Base-by-base conservation (phyloP, 257 asterid genomes). In the Solanum habrochaites region DNA sequence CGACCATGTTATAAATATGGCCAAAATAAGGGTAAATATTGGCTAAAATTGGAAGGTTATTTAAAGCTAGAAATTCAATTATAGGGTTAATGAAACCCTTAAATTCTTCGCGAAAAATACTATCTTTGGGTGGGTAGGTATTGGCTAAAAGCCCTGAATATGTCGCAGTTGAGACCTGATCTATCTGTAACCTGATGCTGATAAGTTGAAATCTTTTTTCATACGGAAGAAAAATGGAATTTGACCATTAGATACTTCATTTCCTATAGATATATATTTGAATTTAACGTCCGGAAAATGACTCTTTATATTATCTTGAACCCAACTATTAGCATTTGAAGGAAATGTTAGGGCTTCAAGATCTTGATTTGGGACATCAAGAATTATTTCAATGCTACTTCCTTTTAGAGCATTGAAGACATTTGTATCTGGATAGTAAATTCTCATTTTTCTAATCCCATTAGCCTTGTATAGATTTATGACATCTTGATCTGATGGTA, bases 1-100 rank as follows among this genome's bases (percentile, higher is more conserved):
- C 3, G 0, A 1, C 31, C 0, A 89, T 29, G 27, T 82, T 43
- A 0, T 77, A 69, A 2, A 83, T 35, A 15, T 87, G 87, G 0
- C 87, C 94, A 7, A 90, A 88, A 42, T 92, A 94, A 10, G 95
- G 95, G 88, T 93, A 93, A 20, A 90, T 5, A 70, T 91, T 92
- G 40, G 87, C 85, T 2, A 91, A 89, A n/a, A 92, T 40, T 3
- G 93, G 93, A 6, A 87, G 72, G 37, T 85, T 74, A 32, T 77
- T 83, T 9, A 8, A 73, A 2, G 10, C 85, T 6, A 92, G 87
- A 18, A 89, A 83, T 14, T 74, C 11, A 40, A 92, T 32, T 8
- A 91, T 27, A 2, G 93, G 89, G 6, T 45, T 20, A 39, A 89
- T 86, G 72, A 85, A 87, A 1, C 60, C 7, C 2, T 27, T 25